Evolutionary conservation across 345 rosid genomes (phyloP), one percentile per base, ranked within the genome.

Genomic region (Citrus sp.): DNA sequence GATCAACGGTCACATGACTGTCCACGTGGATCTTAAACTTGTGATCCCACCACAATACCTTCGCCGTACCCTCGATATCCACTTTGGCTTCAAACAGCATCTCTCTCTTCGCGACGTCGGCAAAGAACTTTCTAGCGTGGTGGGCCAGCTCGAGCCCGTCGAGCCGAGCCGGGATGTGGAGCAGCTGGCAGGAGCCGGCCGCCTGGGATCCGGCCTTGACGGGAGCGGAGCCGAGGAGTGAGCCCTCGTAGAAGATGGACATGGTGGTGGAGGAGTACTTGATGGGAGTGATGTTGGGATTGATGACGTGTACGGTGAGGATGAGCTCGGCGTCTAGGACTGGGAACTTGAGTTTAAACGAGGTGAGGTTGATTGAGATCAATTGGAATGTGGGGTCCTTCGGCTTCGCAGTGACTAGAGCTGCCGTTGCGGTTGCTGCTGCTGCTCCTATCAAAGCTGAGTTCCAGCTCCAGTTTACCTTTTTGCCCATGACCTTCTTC

Each of bases 241-340:
- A 81, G 24, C 95, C 98, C n/a, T 89, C 97, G 88, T 95, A 95
- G 89, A 88, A 85, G 83, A 95, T 95, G 68, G 97, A 88, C 98
- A 95, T 89, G 34, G 87, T 86, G 76, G 98, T 79, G 76, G 98
- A 85, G 35, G 95, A 82, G 92, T 92, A 93, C 79, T 84, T 83
- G 82, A 92, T 73, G 70, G 98, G 82, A 54, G 84, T 77, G 81
- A 89, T 70, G 88, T 95, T 93, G 28, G 97, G 97, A 82, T 95
- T 95, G 60, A 90, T 84, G 88, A 92, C 92, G 86, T 93, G 95
- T 81, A 93, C 93, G 80, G 90, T 90, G 14, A 93, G 93, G 86
- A 89, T 77, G 10, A 95, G 73, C 73, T 90, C 98, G 54, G 94
- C 90, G 83, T 95, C 95, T 69, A 93, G 84, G 79, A 87, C 82